Evolutionary conservation across 106 monocot genomes (phyloP).

Genomic region (Hemerocallis citrina): DNA sequence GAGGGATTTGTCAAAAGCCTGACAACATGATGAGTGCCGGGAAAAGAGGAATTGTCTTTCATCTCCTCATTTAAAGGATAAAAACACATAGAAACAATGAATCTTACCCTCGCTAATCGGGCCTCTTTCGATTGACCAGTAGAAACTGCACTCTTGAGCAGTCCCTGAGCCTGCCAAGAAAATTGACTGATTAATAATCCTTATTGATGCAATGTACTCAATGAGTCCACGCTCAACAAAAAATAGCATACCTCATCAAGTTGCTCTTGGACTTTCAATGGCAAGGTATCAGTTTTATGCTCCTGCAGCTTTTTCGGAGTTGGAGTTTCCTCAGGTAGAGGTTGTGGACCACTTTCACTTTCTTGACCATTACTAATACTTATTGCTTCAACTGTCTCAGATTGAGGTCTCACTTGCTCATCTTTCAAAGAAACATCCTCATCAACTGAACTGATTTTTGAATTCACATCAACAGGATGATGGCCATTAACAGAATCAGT

Average conservation of each 20-base stretch:
- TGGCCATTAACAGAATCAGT: conserved; percentile 13
- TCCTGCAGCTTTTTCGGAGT: conserved; percentile 23
- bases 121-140: conserved; percentile 97
- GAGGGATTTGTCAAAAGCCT: too few relatives aligned
- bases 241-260: conserved; percentile 75
- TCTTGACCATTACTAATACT: conserved; percentile 13
- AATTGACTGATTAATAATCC: conserved; percentile 8
- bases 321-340: conserved; percentile 21
- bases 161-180: conserved; percentile 77
- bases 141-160: conserved; percentile 69
- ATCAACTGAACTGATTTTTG: conserved; percentile 16
- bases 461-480: conserved; percentile 13
- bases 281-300: conserved; percentile 11
- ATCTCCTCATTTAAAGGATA: background rate
- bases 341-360: conserved; percentile 15
- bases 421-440: conserved; percentile 13
- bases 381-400: conserved; percentile 23
- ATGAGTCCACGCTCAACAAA: background rate
- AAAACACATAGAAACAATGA: background rate
- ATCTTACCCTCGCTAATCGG: conserved; percentile 84
- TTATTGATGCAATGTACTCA: background rate
- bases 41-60: too few relatives aligned
- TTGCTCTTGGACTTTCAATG: conserved; percentile 69
- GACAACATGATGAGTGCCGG: too few relatives aligned
- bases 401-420: conserved; percentile 21